A percentile compares a stretch with the other conserved stretches of the same genome.
Evolutionary conservation across 352 stramenopile genomes (phyloP).

Genomic region (Pythium sp.): DNA sequence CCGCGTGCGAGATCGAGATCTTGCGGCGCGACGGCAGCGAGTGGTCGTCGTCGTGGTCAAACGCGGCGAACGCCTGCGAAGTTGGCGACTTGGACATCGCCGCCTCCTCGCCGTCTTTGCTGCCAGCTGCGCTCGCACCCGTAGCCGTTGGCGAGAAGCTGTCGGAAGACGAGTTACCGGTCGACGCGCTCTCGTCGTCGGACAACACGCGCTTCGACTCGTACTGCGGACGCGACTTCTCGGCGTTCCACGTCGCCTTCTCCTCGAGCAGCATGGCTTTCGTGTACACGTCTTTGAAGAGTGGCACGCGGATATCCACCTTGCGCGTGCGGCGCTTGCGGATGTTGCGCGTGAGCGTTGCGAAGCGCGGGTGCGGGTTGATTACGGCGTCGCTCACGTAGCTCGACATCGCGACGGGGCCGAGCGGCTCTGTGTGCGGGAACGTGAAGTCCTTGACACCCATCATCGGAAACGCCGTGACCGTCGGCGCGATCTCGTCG

Average conservation of each 20-base stretch:
- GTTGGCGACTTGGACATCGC: slow-evolving; percentile 77
- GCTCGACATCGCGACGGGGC: slow-evolving; percentile 89
- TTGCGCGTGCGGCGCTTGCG: slow-evolving; percentile 89
- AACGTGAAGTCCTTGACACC: slow-evolving; percentile 93
- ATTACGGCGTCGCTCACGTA: slow-evolving; percentile 98
- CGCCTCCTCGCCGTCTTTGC: slow-evolving; percentile 20
- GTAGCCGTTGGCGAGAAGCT: slow-evolving; percentile 14
- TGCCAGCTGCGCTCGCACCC: background rate
- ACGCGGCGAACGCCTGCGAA: slow-evolving; percentile 39
- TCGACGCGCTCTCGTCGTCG: slow-evolving; percentile 19
- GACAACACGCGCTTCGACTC: slow-evolving; percentile 52
- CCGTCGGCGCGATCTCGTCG: slow-evolving; percentile 96
- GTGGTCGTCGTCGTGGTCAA: slow-evolving; percentile 36
- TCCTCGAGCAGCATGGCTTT: slow-evolving; percentile 71
- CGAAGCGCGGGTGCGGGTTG: slow-evolving; percentile 98
- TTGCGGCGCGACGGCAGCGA: slow-evolving; percentile 50
- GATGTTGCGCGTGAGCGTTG: slow-evolving; percentile 98
- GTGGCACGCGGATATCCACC: slow-evolving; percentile 85
- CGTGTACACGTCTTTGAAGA: slow-evolving; percentile 84
- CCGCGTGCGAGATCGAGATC: slow-evolving; percentile 62
- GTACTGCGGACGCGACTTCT: slow-evolving; percentile 75
- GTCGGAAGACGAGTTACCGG: slow-evolving; percentile 16
- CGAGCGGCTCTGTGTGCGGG: slow-evolving; percentile 53
- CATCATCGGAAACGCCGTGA: slow-evolving; percentile 96
- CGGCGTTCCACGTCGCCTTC: slow-evolving; percentile 70